Percentiles rank a stretch among this genome's conserved stretches.
These are phyloP conservation scores for Penicillium aurantiogriseum DNA, from an alignment of 2,329 filamentous ascomycete species.

Conservation along the genomic window DNA sequence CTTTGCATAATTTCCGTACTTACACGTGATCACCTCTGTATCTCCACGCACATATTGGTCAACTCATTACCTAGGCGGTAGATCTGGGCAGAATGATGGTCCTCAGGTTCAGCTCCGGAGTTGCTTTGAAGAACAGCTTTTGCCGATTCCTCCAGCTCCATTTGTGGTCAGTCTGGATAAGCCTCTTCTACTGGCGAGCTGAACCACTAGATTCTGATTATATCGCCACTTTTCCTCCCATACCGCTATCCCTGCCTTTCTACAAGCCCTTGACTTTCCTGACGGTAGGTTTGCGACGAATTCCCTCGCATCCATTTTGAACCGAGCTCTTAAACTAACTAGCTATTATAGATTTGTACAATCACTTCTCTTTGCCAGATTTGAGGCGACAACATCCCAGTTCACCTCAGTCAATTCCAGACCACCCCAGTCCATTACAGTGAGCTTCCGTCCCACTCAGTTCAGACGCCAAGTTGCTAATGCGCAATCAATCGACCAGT, in stretches of 20 bases:
- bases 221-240: not conserved
- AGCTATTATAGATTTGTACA: not conserved
- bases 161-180: not conserved
- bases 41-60: not conserved
- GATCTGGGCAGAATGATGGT: conserved; percentile 27
- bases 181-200: not conserved
- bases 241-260: not conserved
- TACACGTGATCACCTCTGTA: not conserved
- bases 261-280: not conserved
- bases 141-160: not conserved
- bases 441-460: not conserved
- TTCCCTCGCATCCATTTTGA: not conserved
- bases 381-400: not conserved
- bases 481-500: not conserved
- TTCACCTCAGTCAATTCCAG: not conserved
- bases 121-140: conserved; percentile 2
- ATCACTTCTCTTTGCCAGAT: not conserved
- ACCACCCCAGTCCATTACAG: not conserved
- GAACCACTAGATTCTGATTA: not conserved
- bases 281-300: conserved; percentile 5
- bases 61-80: not conserved
- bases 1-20: too few relatives aligned
- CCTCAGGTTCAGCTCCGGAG: conserved; percentile 1
- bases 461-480: not conserved
- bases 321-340: not conserved